A percentile compares a stretch with the other conserved stretches of the same genome.
These are phyloP conservation scores for Akanthomyces dipterigenus DNA, from an alignment of 2,329 filamentous ascomycete genomes.

Conservation along the genomic window DNA sequence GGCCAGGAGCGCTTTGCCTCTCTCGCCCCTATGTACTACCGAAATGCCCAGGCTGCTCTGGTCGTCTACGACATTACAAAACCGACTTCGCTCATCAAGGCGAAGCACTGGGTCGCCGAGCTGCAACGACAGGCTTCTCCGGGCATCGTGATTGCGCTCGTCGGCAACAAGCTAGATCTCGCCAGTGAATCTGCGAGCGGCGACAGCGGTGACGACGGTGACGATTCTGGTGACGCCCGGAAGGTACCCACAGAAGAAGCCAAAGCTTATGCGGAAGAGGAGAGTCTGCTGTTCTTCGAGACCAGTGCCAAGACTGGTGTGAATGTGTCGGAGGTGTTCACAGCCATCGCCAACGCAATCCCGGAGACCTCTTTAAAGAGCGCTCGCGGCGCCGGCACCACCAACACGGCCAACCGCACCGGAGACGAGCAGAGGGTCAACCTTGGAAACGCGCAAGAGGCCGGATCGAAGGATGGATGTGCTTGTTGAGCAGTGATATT, in stretches of 20 bases:
- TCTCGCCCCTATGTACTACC: conserved; percentile 98
- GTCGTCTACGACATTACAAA: conserved; percentile 99
- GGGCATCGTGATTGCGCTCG: conserved; percentile 92
- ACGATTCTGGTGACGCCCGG: conserved; percentile 65
- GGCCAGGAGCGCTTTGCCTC: conserved; percentile 97
- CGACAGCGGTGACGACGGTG: conserved; percentile 49
- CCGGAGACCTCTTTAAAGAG: conserved; percentile 95
- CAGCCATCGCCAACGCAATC: conserved; percentile 95
- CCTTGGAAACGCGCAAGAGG: conserved; percentile 64
- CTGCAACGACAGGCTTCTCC: conserved; percentile 92
- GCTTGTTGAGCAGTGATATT: conserved; percentile 56
- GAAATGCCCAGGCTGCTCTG: conserved; percentile 93
- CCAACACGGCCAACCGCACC: conserved; percentile 50
- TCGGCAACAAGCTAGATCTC: conserved; percentile 94
- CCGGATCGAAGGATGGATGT: conserved; percentile 81
- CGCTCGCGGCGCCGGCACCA: conserved; percentile 64
- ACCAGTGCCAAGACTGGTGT: conserved; percentile 94
- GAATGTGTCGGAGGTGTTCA: conserved; percentile 94
- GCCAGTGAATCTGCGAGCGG: conserved; percentile 52
- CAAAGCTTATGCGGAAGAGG: conserved; percentile 88
- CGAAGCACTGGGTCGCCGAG: conserved; percentile 98
- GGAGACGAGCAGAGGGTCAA: conserved; percentile 74
- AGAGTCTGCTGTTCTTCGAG: conserved; percentile 92
- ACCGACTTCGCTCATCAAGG: conserved; percentile 88
- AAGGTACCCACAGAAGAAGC: conserved; percentile 90